Evolutionary conservation across 176 grass and related monocot genomes (phyloP).

Genomic region (Poa pratensis): DNA sequence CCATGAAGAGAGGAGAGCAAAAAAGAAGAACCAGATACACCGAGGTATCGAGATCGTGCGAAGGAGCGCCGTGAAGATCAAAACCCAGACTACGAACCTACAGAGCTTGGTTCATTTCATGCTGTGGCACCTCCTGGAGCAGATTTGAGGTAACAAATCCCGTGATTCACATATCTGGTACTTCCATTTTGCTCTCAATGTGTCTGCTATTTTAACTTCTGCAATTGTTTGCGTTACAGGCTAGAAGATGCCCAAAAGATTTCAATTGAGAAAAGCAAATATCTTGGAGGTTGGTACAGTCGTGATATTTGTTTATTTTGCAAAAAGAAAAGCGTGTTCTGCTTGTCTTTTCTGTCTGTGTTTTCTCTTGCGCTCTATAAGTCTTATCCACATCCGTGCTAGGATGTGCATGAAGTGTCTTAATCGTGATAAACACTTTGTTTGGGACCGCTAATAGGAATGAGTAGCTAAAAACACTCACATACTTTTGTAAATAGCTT

Average conservation of each 20-base stretch:
- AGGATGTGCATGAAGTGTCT: neutral
- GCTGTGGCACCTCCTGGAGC: slow-evolving; percentile 90
- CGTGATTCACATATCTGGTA: slow-evolving; percentile 26
- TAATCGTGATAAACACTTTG: neutral
- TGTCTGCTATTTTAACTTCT: neutral
- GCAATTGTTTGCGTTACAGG: slow-evolving; percentile 45
- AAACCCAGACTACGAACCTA: slow-evolving; percentile 97
- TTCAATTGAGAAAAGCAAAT: slow-evolving; percentile 99
- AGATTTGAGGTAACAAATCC: slow-evolving; percentile 80
- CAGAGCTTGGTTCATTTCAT: slow-evolving; percentile 98
- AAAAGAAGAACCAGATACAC: slow-evolving; percentile 78
- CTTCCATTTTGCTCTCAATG: slow-evolving; percentile 24
- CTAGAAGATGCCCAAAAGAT: slow-evolving; percentile 87
- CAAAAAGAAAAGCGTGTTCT: neutral
- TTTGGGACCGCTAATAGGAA: neutral
- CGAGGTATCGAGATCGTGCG: slow-evolving; percentile 86
- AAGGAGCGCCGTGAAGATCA: slow-evolving; percentile 98
- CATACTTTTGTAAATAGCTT: neutral
- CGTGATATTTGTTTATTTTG: slow-evolving; percentile 10
- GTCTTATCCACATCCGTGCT: neutral
- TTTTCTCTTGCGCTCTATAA: neutral
- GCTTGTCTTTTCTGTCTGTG: slow-evolving; percentile 1
- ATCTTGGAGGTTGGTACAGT: slow-evolving; percentile 81
- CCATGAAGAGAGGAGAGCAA: slow-evolving; percentile 83
- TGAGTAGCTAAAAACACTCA: slow-evolving; percentile 3